Evolutionary conservation across 2,329 filamentous ascomycete species (phyloP), one percentile per base, ranked within the genome.

Genomic region (Thelonectria blattea): DNA sequence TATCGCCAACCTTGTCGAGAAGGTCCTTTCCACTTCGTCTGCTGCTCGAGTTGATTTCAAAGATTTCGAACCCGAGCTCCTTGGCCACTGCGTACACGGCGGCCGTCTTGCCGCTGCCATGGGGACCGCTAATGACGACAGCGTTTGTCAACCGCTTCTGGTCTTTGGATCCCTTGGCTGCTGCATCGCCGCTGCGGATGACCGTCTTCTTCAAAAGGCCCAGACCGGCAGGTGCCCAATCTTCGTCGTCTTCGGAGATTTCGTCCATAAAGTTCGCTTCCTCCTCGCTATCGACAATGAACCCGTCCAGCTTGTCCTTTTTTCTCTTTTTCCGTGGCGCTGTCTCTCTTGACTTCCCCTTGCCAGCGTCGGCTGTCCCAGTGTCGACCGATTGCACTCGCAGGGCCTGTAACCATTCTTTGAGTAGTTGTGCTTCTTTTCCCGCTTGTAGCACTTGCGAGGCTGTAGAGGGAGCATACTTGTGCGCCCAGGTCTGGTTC

Each of bases 81-180:
- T 91, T 94, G 5, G 95, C 94, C 43, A 93, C 90, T 4, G 95
- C 95, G 74, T 96, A 93, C 0, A 97, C 90, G 1, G 93, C 88
- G 6, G 96, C 93, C 12, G 93, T 96, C 78, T 99, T 99, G 3
- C 95, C 96, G 72, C 90, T 94, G 0, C 95, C 95, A 66, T 91
- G 84, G 3, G 94, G 92, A 0, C 95, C 95, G 70, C 92, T 97
- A 32, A 99, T 81, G 8, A 99, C 80, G n/a, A 97, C 85, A 0
- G 89, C 86, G 75, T 97, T 97, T 52, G 83, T 83, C 32, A 89
- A 73, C 49, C 84, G 85, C 9, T 75, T 71, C 12, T 75, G 70
- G 8, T 81, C 79, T 60, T 80, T 84, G 24, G 72, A 67, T 20
- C 71, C 72, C 55, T 74, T 80, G 43, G 69, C 64, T 2, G 69